Evolutionary conservation across 2,329 filamentous ascomycete genomes (phyloP), one percentile per base, ranked within the genome.

Genomic region (Colletotrichum shisoi): DNA sequence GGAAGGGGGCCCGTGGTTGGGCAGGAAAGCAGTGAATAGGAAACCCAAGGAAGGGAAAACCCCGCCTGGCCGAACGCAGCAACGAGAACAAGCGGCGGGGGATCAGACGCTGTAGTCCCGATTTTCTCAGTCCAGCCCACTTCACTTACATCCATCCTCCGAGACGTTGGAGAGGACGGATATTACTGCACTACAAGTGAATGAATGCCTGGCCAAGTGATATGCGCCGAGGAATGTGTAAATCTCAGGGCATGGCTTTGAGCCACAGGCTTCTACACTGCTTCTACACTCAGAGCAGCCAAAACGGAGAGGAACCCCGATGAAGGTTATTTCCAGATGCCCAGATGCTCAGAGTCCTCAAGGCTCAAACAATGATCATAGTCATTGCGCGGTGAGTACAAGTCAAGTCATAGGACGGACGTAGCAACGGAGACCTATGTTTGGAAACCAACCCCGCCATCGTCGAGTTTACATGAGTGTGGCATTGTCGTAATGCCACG

Each of bases 1-100:
- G 42, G 40, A 52, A 63, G 56, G 62, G 53, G 65, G 49, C 40
- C 62, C 40, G 59, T 62, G 65, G 65, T 68, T 68, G 65, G 65
- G 65, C 56, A 66, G 65, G 53, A 68, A 68, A 57, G 37, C 42
- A 62, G 51, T 66, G 51, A 61, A 63, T 31, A 49, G 46, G 34
- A 44, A 34, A 44, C 64, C 64, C 53, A 40, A 59, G 24, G 44
- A 66, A 66, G 63, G 52, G 59, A 63, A 62, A 52, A 42, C 61
- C 60, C 42, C 57, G 60, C 31, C 31, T 44, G 48, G 64, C 64
- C 64, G 53, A 67, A 58, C 46, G 60, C 60, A 34, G 63, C 60
- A 63, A 46, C 59, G 57, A 31, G 27, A 31, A 51, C 51, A 45
- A 57, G 59, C 54, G 49, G 64, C 64, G 53, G 64, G 53, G 53